These are phyloP conservation scores for Verticillium albo-atrum DNA, from an alignment of 2,329 filamentous ascomycete species.

Conservation along the genomic window DNA sequence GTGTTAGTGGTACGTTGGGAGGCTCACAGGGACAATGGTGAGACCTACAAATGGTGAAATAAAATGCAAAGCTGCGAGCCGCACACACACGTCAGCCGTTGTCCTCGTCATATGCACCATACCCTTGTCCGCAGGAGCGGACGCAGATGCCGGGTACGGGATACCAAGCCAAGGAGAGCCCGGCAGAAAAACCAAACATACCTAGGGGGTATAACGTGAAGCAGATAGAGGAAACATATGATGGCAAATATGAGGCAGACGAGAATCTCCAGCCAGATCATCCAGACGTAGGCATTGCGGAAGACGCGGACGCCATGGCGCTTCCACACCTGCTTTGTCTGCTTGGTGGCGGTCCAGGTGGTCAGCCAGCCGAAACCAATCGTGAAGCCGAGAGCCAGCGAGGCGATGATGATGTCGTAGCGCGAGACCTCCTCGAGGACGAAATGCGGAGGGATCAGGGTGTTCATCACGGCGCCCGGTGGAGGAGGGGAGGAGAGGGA, in stretches of 20 bases:
- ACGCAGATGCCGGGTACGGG: no score
- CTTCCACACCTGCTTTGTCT: slow-evolving; percentile 27
- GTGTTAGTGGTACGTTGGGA: not conserved
- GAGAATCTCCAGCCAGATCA: slow-evolving; percentile 42
- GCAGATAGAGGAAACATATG: slow-evolving; percentile 21
- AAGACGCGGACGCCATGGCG: slow-evolving; percentile 22
- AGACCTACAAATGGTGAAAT: slow-evolving; percentile 10
- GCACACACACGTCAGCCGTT: not conserved
- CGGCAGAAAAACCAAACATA: slow-evolving; percentile 2
- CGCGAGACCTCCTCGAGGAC: slow-evolving; percentile 13
- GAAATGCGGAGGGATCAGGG: slow-evolving; percentile 13
- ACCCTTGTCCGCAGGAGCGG: not conserved
- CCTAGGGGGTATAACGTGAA: slow-evolving; percentile 8
- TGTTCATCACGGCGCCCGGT: not conserved
- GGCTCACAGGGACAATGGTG: no score
- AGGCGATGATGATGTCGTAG: slow-evolving; percentile 22
- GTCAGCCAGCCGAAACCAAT: slow-evolving; percentile 35
- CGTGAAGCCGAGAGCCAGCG: slow-evolving; percentile 31
- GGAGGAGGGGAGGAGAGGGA: not conserved
- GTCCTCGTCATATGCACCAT: not conserved
- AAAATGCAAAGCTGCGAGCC: slow-evolving; percentile 8
- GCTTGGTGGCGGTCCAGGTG: slow-evolving; percentile 28
- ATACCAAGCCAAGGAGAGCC: not conserved
- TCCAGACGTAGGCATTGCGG: slow-evolving; percentile 38
- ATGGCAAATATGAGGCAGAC: slow-evolving; percentile 37